Evolutionary conservation across 495 filamentous ascomycete species (phyloP), one percentile per base, ranked within the genome.

Genomic region (Neurospora sp.): DNA sequence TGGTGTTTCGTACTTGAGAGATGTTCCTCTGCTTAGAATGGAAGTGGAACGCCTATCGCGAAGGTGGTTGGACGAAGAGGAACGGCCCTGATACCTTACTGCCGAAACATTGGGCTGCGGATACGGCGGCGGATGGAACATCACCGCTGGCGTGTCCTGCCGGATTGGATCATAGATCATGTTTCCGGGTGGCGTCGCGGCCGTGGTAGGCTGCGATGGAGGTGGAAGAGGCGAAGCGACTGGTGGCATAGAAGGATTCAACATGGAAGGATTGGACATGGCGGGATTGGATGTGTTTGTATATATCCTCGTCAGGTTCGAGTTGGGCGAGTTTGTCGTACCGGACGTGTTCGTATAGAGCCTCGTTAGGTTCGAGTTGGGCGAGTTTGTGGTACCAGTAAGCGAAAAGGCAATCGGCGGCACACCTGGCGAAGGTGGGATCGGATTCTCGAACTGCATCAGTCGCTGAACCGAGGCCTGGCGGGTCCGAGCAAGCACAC

Each of bases 381-480:
- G 91, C 20, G 92, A 94, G 77, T 94, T 92, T 37, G 91, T 93
- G 16, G 91, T 93, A 65, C 92, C 92, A 3, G 92, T 93, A 22
- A 94, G 85, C 41, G 92, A 91, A 88, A 89, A 93, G 16, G 91
- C 92, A 70, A 93, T 89, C 4, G 91, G 90, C 83, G 80, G 72
- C 37, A 76, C 78, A 59, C 79, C 80, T 3, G 83, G 82, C 71
- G 81, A 84, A 14, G 79, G 73, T 2, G 53, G 53, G 27, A 65
- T 65, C 41, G 78, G 77, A 71, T 79, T 74, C 40, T 82, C 79
- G 48, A 82, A 77, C 27, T 77, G 75, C n/a, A 76, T 61, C 68
- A 81, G 61, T 9, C 75, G 77, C 27, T 72, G 72, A 42, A 81
- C 74, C 74, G 80, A 85, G 14, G 87, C 81, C 72, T 81, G 76